These are phyloP conservation scores for Monilinia fructicola DNA, from an alignment of 2,329 filamentous ascomycete genomes.

Conservation along the genomic window DNA sequence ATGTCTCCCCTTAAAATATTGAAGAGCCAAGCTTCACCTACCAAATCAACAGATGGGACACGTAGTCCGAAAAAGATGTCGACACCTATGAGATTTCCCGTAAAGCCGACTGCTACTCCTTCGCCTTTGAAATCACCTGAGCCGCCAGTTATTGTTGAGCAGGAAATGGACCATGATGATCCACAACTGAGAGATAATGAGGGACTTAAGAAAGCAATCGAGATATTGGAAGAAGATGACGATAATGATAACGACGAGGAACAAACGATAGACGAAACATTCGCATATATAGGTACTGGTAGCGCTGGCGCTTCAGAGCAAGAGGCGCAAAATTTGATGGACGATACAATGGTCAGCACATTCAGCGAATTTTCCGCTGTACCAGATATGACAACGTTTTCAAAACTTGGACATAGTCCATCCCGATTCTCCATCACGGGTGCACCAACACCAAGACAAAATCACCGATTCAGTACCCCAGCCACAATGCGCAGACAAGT, in stretches of 20 bases:
- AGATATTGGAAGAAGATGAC: slow-evolving; percentile 58
- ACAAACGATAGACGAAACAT: slow-evolving; percentile 35
- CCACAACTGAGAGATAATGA: slow-evolving; percentile 53
- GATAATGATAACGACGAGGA: slow-evolving; percentile 36
- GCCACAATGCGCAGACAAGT: slow-evolving; percentile 35
- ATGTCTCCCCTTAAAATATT: slow-evolving; percentile 37
- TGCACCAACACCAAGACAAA: slow-evolving; percentile 41
- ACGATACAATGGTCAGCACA: slow-evolving; percentile 42
- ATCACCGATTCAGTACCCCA: slow-evolving; percentile 35
- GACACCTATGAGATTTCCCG: slow-evolving; percentile 58
- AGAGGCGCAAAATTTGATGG: slow-evolving; percentile 35
- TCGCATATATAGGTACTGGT: slow-evolving; percentile 38
- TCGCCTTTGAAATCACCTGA: slow-evolving; percentile 40
- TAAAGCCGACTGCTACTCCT: slow-evolving; percentile 48
- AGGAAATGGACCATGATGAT: slow-evolving; percentile 47
- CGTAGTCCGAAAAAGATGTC: slow-evolving; percentile 50
- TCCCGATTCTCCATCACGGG: slow-evolving; percentile 50
- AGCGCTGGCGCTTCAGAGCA: slow-evolving; percentile 35
- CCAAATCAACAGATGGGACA: slow-evolving; percentile 27
- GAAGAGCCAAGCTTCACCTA: slow-evolving; percentile 36
- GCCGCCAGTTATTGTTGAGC: slow-evolving; percentile 31
- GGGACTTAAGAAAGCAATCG: slow-evolving; percentile 58
- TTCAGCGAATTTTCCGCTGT: slow-evolving; percentile 87
- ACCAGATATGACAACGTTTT: slow-evolving; percentile 82
- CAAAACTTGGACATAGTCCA: slow-evolving; percentile 67